Conservation (phyloP, 805 yeast species). For the Zygoascus ofunaensis region DNA sequence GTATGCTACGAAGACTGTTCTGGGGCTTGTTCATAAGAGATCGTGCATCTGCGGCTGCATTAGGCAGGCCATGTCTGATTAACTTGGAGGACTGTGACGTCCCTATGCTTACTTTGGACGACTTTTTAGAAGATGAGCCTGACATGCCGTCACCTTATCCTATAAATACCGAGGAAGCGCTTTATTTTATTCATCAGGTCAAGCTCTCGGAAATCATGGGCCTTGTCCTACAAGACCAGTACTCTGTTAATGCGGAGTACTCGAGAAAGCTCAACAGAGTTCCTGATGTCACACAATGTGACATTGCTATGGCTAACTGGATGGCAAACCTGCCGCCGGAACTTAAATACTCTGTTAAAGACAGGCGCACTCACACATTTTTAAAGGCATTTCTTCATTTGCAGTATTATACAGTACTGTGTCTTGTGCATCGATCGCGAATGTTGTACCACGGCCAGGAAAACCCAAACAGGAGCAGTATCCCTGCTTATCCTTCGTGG, state of each 20-base stretch:
- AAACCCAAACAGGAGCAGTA: neutral
- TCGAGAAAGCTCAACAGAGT: conserved; percentile 33
- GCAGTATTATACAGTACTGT: conserved; percentile 64
- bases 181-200: conserved; percentile 52
- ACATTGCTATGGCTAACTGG: conserved; percentile 71
- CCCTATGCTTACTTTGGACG: conserved; percentile 58
- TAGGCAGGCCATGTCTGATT: conserved; percentile 63
- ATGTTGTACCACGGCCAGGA: conserved; percentile 28
- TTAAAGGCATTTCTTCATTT: conserved; percentile 52
- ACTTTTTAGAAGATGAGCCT: conserved; percentile 47
- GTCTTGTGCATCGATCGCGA: conserved; percentile 62
- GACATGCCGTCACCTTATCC: conserved; percentile 34
- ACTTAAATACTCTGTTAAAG: conserved; percentile 52
- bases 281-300: conserved; percentile 54
- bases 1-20: conserved; percentile 60
- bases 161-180: conserved; percentile 40
- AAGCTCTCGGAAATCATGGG: conserved; percentile 66
- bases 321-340: conserved; percentile 55
- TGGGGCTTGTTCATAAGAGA: conserved; percentile 72
- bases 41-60: conserved; percentile 57
- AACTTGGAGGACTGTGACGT: conserved; percentile 69
- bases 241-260: conserved; percentile 57
- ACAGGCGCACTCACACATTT: conserved; percentile 44
- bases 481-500: conserved; percentile 51
- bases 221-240: conserved; percentile 57